Conservation (phyloP, 2,329 filamentous ascomycete genomes). For the Ophiostoma novo-ulmi region DNA sequence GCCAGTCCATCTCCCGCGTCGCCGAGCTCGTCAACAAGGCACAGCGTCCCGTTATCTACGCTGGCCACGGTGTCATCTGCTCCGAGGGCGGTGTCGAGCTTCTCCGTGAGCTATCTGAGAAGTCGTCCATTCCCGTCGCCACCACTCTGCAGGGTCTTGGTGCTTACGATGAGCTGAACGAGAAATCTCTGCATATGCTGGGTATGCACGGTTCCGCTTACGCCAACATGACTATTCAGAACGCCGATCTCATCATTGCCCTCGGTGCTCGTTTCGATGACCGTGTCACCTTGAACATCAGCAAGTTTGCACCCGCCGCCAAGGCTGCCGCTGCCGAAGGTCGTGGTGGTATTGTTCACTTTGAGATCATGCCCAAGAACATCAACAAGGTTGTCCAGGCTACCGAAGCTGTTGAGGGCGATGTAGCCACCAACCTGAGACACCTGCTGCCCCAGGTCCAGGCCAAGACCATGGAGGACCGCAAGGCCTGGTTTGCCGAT, state of each 20-base stretch:
- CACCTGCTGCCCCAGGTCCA: slow-evolving; percentile 69
- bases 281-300: slow-evolving; percentile 75
- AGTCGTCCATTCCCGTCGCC: slow-evolving; percentile 86
- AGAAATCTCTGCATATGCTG: slow-evolving; percentile 95
- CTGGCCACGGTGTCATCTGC: slow-evolving; percentile 82
- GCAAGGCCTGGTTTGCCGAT: slow-evolving; percentile 82
- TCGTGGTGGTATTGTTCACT: slow-evolving; percentile 92
- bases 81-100: slow-evolving; percentile 72
- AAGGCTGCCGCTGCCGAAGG: slow-evolving; percentile 78
- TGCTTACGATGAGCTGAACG: slow-evolving; percentile 85
- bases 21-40: slow-evolving; percentile 78
- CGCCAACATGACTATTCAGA: slow-evolving; percentile 97
- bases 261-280: slow-evolving; percentile 94
- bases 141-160: slow-evolving; percentile 93
- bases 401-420: slow-evolving; percentile 90
- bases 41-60: slow-evolving; percentile 93
- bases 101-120: slow-evolving; percentile 82
- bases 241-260: slow-evolving; percentile 91
- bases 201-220: slow-evolving; percentile 98
- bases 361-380: slow-evolving; percentile 99
- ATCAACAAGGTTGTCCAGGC: slow-evolving; percentile 99
- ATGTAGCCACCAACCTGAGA: slow-evolving; percentile 74
- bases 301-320: slow-evolving; percentile 84
- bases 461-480: slow-evolving; percentile 54
- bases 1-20: slow-evolving; percentile 68